Evolutionary conservation across 2,329 filamentous ascomycete species (phyloP).

Genomic region (Alternaria incomplexa): DNA sequence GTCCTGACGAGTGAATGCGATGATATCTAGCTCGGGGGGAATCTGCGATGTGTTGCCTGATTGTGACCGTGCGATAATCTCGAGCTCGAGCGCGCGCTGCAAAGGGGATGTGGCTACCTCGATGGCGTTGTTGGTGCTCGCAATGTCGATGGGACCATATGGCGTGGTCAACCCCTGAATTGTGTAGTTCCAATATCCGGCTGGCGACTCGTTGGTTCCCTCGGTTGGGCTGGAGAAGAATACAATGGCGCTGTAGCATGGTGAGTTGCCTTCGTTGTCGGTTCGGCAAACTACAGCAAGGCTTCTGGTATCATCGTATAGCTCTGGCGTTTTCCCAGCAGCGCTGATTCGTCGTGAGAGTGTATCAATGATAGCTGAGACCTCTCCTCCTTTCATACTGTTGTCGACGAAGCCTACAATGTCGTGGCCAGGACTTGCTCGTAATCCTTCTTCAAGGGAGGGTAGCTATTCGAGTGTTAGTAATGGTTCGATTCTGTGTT

Average conservation of each 20-base stretch:
- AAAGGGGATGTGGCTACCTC: conserved; percentile 82
- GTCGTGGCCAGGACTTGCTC: conserved; percentile 58
- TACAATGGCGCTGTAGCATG: conserved; percentile 74
- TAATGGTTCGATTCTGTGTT: background rate
- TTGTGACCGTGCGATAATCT: background rate
- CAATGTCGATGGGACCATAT: conserved; percentile 68
- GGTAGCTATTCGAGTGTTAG: background rate
- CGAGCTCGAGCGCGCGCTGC: conserved; percentile 64
- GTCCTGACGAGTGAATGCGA: background rate
- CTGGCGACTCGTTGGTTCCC: conserved; percentile 53
- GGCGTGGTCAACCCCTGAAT: conserved; percentile 77
- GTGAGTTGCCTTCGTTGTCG: conserved; percentile 65
- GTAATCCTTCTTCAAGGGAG: background rate
- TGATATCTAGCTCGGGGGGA: background rate
- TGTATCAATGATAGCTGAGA: conserved; percentile 71
- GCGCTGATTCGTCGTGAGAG: conserved; percentile 65
- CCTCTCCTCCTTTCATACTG: conserved; percentile 69
- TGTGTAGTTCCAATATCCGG: conserved; percentile 83
- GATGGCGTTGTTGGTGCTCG: conserved; percentile 71
- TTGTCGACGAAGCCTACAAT: conserved; percentile 82
- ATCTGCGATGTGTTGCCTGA: background rate
- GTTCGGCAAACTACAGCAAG: conserved; percentile 67
- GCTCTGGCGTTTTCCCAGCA: conserved; percentile 64
- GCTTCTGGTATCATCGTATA: conserved; percentile 61
- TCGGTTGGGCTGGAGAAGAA: conserved; percentile 78